Conservation (phyloP, 345 rosid species). For the Nasturtium officinale region DNA sequence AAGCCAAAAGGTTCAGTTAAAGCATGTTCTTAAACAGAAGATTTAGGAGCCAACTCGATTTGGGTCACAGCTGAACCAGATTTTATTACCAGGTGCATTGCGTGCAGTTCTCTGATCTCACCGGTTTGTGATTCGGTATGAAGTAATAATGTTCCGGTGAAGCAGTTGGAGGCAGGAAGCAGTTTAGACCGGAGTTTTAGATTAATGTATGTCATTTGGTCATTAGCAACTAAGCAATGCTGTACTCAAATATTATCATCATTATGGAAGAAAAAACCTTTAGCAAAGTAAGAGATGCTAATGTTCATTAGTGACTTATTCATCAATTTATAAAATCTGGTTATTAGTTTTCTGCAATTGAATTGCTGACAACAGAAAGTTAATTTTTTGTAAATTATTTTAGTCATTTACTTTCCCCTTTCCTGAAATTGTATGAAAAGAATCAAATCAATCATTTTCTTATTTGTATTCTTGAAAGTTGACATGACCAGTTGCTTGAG, state of each 20-base stretch:
- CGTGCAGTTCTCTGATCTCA: conserved; percentile 39
- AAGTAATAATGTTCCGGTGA: conserved; percentile 44
- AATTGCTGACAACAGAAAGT: conserved; percentile 15
- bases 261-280: conserved; percentile 33
- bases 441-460: conserved; percentile 27
- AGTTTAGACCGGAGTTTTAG: conserved; percentile 27
- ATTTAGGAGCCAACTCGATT: conserved; percentile 46
- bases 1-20: conserved; percentile 83
- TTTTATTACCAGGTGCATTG: background rate
- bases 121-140: conserved; percentile 40
- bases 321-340: conserved; percentile 27
- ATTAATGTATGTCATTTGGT: conserved; percentile 33
- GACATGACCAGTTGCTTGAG: conserved; percentile 91
- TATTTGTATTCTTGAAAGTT: conserved; percentile 85
- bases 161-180: conserved; percentile 19
- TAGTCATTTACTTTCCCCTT: background rate
- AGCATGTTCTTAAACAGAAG: conserved; percentile 93
- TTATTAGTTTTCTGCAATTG: background rate
- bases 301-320: conserved; percentile 32
- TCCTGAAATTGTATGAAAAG: conserved; percentile 11
- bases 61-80: conserved; percentile 8
- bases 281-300: conserved; percentile 28
- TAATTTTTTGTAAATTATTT: background rate
- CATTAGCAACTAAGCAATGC: conserved; percentile 33
- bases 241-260: conserved; percentile 33